These are phyloP conservation scores for Hypoxylon sp. DNA, from an alignment of 2,329 filamentous ascomycete genomes.

Conservation along the genomic window DNA sequence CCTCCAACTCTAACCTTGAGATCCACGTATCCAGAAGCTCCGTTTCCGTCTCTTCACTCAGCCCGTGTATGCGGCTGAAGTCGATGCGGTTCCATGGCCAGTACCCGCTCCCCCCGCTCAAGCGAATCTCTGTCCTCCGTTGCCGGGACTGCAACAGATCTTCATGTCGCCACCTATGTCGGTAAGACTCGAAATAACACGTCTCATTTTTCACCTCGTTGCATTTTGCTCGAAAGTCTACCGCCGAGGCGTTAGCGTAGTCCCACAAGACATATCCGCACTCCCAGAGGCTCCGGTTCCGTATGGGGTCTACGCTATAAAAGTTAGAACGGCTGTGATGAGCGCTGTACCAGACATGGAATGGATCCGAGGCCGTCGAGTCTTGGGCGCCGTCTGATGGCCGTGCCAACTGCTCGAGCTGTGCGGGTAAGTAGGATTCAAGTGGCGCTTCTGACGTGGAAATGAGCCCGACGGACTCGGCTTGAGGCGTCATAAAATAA, in stretches of 20 bases:
- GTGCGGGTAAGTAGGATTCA: neutral
- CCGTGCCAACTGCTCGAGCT: neutral
- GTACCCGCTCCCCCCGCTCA: neutral
- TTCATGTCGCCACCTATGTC: neutral
- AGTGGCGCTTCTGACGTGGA: neutral
- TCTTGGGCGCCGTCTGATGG: neutral
- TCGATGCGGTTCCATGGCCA: neutral
- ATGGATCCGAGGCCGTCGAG: neutral
- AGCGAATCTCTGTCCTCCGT: neutral
- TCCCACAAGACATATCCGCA: conserved; percentile 18
- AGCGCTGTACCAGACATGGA: neutral
- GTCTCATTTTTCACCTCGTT: neutral
- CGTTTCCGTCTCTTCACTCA: neutral
- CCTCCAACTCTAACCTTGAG: too few relatives aligned
- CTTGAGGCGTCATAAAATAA: neutral
- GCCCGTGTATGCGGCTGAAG: neutral
- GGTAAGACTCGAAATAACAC: neutral
- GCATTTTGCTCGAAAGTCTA: neutral
- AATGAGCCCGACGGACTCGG: neutral
- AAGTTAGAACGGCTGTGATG: neutral
- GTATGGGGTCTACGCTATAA: neutral
- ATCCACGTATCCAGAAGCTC: neutral
- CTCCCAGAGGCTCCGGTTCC: neutral
- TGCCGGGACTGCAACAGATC: neutral
- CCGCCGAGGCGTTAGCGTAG: neutral